Base-by-base conservation (phyloP, 805 yeast species). In the Pichia scutulata region DNA sequence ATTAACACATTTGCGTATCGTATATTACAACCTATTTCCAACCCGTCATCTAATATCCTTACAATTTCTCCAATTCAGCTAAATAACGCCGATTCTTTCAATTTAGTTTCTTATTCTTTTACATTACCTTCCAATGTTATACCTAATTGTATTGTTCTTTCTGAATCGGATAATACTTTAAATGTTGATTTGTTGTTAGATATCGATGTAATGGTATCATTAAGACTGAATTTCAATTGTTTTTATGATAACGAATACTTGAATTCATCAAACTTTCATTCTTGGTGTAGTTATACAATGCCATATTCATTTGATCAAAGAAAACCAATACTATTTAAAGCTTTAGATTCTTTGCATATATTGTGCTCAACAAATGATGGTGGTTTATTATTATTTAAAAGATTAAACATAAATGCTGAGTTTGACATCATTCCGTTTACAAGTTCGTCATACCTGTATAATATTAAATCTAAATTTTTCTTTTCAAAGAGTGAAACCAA, bases 301-400 rank as follows among this genome's bases (percentile, higher is more conserved):
- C 90, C 93, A 1, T 86, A 83, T 63, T 75, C 80, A 8, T 80
- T 83, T 56, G 78, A 77, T 30, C 61, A 77, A 7, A 72, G 85
- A 57, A 65, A 67, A 23, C 89, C 92, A 1, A 76, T 78, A 41
- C 65, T 73, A 21, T 57, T 85, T 53, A 54, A 72, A 46, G 63
- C 83, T 1, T 64, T 81, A 16, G 73, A 77, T 30, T 54, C 67
- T 0, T 58, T 61, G 3, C 72, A 75, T 43, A 60, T 81, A 9
- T 62, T 89, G 3, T 79, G 84, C 0, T 72, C 88, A 5, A 70
- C 89, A 45, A 73, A 74, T 42, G 95, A 90, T 66, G 97, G 97
- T 24, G 88, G 90, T 1, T 63, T 89, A 41, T 66, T 88, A 46
- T 82, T 81, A 43, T 69, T 85, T 51, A 57, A 59, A 36, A 69